phyloP scores from a whole-genome alignment of 768 basidiomycete species.

The Mrakia blollopis region DNA sequence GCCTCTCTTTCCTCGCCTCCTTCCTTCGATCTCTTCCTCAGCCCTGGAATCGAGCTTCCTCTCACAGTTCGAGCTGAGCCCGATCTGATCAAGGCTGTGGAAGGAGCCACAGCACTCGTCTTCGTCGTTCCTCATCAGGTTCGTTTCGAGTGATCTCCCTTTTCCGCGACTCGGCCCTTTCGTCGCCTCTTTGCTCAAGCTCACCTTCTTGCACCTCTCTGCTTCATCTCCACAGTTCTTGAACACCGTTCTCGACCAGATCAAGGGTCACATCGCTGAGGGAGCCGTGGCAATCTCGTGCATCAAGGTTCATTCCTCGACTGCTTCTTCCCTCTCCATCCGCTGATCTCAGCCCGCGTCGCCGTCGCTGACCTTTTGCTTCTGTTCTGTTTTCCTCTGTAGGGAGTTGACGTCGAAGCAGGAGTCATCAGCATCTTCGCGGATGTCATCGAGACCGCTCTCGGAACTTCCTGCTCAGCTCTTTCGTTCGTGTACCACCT shows the following conservation, averaged over 20 bases:
- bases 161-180: not conserved
- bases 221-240: constrained; percentile 43
- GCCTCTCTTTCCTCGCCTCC: not conserved
- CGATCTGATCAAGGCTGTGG: constrained; percentile 46
- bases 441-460: constrained; percentile 46
- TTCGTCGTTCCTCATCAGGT: constrained; percentile 52
- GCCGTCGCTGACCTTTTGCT: not conserved
- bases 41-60: constrained; percentile 45
- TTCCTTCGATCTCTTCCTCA: not conserved
- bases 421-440: constrained; percentile 48
- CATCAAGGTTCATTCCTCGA: constrained; percentile 44
- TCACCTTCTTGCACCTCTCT: not conserved
- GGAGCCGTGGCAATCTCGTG: constrained; percentile 47
- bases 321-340: not conserved
- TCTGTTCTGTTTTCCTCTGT: not conserved
- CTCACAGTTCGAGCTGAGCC: constrained; percentile 48
- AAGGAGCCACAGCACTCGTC: constrained; percentile 49
- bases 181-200: not conserved
- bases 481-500: constrained; percentile 34
- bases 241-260: constrained; percentile 42
- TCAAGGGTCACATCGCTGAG: constrained; percentile 46
- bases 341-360: too few species aligned
- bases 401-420: constrained; percentile 50
- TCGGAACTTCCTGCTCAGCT: constrained; percentile 47
- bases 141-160: not conserved